phyloP scores from a whole-genome alignment of 2,329 filamentous ascomycete species.

The Trichoderma guizhouense region DNA sequence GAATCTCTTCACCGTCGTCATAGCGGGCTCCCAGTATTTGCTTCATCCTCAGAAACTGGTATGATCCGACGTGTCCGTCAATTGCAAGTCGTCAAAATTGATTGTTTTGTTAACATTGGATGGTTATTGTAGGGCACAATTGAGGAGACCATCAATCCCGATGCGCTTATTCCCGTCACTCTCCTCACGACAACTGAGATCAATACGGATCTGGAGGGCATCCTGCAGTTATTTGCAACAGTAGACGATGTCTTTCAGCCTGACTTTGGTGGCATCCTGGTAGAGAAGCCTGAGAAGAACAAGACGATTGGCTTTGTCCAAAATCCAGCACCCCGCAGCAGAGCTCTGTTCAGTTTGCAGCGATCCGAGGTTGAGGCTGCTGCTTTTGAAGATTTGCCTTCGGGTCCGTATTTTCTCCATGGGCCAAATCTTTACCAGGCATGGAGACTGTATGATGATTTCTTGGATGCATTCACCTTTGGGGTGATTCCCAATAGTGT shows the following conservation, averaged over 20 bases:
- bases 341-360: constrained; percentile 25
- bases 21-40: constrained; percentile 39
- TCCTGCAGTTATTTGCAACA: constrained; percentile 32
- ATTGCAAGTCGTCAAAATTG: neutral
- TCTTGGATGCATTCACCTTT: constrained; percentile 34
- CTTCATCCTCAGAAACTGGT: constrained; percentile 39
- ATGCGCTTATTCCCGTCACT: constrained; percentile 40
- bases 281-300: constrained; percentile 36
- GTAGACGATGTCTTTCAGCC: constrained; percentile 40
- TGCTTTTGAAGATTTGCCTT: constrained; percentile 31
- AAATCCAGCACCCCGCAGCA: constrained; percentile 2
- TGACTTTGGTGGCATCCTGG: constrained; percentile 38
- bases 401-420: constrained; percentile 41
- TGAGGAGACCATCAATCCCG: constrained; percentile 40
- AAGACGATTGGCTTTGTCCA: neutral
- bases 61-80: constrained; percentile 1
- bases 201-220: constrained; percentile 35
- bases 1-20: constrained; percentile 35
- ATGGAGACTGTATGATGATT: constrained; percentile 41
- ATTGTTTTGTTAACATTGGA: neutral
- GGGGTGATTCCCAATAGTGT: constrained; percentile 38
- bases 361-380: constrained; percentile 19
- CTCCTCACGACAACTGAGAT: constrained; percentile 38
- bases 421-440: constrained; percentile 41
- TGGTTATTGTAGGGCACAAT: constrained; percentile 35